Base-by-base conservation (phyloP, 371 early-diverging fungal genomes). In the Parasitella parasitica region DNA sequence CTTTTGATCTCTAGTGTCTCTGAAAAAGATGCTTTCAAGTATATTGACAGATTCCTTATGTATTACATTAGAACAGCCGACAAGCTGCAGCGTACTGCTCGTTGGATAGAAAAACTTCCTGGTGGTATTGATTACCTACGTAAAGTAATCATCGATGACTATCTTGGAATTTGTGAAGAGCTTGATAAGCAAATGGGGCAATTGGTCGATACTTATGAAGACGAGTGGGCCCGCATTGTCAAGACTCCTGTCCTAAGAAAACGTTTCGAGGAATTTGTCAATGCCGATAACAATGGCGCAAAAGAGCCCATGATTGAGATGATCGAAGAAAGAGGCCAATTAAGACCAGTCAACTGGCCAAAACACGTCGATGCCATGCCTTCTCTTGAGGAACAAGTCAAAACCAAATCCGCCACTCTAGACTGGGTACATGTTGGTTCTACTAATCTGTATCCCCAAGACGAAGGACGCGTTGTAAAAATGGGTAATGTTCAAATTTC, bases 61-160 rank as follows among this genome's bases (percentile, higher is more conserved):
- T 89, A 82, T 60, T 89, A 89, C 59, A 88, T 89, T 50, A 72
- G 72, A 27, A 89, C 89, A 15, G 89, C 89, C 20, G 89, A 89
- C 71, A 74, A 72, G 63, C 60, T 89, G 37, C 78, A 76, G 49
- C 83, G 89, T 22, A 89, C 89, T 13, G 89, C 89, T 1, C 71
- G 89, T 11, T 89, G 89, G 89, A 70, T 89, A 32, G 89, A 89
- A 57, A 87, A 88, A 57, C 60, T 89, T 35, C 80, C 78, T 26
- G 89, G 88, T 20, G 89, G 89, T n/a, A 81, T 88, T 16, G 63
- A 84, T 27, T 84, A 85, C 58, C 67, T 89, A 28, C 77, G 80
- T 56, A 77, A 75, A 37, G 87, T 89, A 18, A 71, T 89, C 32
- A 58, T 89, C 26, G 83, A 89, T 27, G 89, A 89, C 54, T 60